phyloP scores from a whole-genome alignment of 768 basidiomycete genomes.

The Boletus reticuloceps region DNA sequence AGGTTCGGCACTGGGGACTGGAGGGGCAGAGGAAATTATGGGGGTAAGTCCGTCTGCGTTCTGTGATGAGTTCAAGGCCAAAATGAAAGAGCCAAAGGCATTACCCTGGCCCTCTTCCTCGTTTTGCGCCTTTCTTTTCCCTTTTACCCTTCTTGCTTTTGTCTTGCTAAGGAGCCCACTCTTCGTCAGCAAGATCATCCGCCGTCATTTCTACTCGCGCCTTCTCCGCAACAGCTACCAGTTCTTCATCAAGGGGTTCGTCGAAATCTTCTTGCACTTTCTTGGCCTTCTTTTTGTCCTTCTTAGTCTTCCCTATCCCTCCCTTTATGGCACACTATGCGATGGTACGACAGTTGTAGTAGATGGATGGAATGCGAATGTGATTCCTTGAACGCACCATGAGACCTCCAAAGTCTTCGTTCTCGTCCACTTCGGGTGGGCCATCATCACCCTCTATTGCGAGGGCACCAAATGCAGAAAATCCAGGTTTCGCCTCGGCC shows the following conservation, averaged over 20 bases:
- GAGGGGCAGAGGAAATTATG: slow-evolving; percentile 28
- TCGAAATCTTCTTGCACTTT: slow-evolving; percentile 34
- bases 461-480: too few species aligned
- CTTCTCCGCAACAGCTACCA: slow-evolving; percentile 31
- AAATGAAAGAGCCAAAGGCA: background rate
- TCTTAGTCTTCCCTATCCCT: slow-evolving; percentile 46
- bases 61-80: background rate
- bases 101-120: slow-evolving; percentile 16
- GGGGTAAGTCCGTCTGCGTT: slow-evolving; percentile 23
- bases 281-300: slow-evolving; percentile 53
- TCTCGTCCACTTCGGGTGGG: too few species aligned
- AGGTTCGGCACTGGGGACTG: slow-evolving; percentile 26
- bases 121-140: slow-evolving; percentile 19
- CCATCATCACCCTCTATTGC: too few species aligned
- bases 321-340: slow-evolving; percentile 67
- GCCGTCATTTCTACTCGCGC: slow-evolving; percentile 53
- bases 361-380: too few species aligned
- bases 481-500: too few species aligned
- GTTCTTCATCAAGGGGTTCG: slow-evolving; percentile 26
- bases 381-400: too few species aligned
- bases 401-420: too few species aligned
- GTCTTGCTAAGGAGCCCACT: slow-evolving; percentile 52
- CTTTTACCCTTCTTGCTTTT: slow-evolving; percentile 22
- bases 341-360: too few species aligned
- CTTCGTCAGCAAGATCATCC: slow-evolving; percentile 71